Percentiles rank a stretch among this genome's conserved stretches.
These are phyloP conservation scores for Tuber melanosporum DNA, from an alignment of 495 filamentous ascomycete genomes.

Conservation along the genomic window DNA sequence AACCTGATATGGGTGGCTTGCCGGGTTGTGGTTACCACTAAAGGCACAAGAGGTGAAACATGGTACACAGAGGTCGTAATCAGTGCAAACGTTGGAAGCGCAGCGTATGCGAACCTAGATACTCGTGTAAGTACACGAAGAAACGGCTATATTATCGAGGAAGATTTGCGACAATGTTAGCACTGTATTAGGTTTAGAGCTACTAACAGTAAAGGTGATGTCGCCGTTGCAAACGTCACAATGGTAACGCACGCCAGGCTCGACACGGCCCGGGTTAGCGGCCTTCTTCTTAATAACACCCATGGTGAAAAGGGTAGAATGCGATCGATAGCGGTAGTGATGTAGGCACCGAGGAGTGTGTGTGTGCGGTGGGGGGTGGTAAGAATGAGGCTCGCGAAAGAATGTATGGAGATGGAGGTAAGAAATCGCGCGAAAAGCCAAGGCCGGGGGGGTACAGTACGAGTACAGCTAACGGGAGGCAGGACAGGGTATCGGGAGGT, in stretches of 20 bases:
- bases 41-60: constrained; percentile 78
- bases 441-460: constrained; percentile 9
- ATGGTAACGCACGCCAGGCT: constrained; percentile 88
- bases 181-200: constrained; percentile 1
- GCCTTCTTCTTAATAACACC: constrained; percentile 96
- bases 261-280: constrained; percentile 67
- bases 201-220: constrained; percentile 83
- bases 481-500: constrained; percentile 12
- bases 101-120: constrained; percentile 87
- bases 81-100: constrained; percentile 70
- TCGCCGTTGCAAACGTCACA: constrained; percentile 94
- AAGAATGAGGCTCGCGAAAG: constrained; percentile 18
- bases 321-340: background rate
- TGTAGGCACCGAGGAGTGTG: constrained; percentile 2
- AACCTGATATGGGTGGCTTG: constrained; percentile 78
- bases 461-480: constrained; percentile 1
- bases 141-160: background rate
- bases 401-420: constrained; percentile 3
- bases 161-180: constrained; percentile 5
- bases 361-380: background rate
- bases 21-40: constrained; percentile 74
- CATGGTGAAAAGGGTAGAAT: constrained; percentile 49
- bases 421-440: constrained; percentile 11
- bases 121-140: constrained; percentile 3
- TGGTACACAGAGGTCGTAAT: constrained; percentile 94